These are phyloP conservation scores for Eragrostis tef DNA, from an alignment of 202 grass and related monocot genomes.

Conservation along the genomic window DNA sequence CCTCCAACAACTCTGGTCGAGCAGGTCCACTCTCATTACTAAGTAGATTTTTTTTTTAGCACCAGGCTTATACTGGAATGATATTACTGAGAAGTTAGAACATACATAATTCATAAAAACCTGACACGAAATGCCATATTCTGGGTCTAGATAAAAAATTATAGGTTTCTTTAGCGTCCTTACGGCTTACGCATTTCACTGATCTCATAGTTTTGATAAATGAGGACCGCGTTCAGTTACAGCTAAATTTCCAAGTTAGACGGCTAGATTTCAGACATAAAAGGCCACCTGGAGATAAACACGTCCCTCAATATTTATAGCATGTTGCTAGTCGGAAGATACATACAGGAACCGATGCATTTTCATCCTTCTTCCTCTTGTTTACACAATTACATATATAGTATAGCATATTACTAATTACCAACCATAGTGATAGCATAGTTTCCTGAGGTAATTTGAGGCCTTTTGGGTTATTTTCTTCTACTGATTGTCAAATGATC, in stretches of 20 bases:
- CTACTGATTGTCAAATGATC: conserved; percentile 36
- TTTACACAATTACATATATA: background rate
- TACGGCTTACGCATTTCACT: background rate
- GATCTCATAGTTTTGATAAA: background rate
- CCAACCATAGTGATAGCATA: background rate
- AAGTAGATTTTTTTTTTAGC: background rate
- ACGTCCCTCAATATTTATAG: background rate
- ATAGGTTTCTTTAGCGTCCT: background rate
- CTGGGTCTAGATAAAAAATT: background rate
- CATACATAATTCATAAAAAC: background rate
- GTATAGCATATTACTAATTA: background rate
- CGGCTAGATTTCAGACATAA: background rate
- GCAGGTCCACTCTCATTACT: conserved; percentile 68
- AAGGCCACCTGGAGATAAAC: background rate
- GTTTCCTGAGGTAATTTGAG: background rate
- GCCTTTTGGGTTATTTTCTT: background rate
- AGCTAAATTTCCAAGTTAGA: background rate
- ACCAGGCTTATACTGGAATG: conserved; percentile 2
- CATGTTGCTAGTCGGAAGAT: conserved; percentile 26
- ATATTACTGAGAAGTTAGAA: background rate
- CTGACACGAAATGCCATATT: background rate
- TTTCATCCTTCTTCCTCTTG: conserved; percentile 15
- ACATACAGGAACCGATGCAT: background rate
- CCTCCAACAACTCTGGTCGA: conserved; percentile 95
- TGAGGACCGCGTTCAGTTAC: background rate